Conservation (phyloP, 2,329 filamentous ascomycete genomes). For the Plenodomus biglobosus region DNA sequence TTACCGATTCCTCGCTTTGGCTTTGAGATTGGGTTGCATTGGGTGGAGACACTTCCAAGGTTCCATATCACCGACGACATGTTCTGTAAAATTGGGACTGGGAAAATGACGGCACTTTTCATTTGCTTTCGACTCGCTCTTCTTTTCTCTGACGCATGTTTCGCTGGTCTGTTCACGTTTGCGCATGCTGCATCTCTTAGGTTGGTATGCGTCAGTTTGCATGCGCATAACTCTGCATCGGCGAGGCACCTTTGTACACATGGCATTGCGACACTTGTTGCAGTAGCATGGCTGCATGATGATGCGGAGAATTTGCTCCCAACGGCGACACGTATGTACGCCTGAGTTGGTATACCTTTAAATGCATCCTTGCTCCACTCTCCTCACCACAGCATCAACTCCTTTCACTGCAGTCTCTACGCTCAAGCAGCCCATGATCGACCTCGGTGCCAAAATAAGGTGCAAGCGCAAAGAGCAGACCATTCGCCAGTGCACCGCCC, state of each 20-base stretch:
- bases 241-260: conserved; percentile 26
- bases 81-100: conserved; percentile 9
- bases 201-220: background rate
- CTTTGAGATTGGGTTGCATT: conserved; percentile 19
- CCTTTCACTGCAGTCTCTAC: conserved; percentile 8
- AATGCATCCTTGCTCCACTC: background rate
- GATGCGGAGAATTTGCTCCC: conserved; percentile 14
- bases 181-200: background rate
- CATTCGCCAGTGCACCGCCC: background rate
- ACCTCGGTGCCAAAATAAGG: conserved; percentile 16
- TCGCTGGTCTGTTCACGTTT: background rate
- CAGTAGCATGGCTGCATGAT: conserved; percentile 5
- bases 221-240: conserved; percentile 12
- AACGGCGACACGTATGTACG: conserved; percentile 32
- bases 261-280: conserved; percentile 22
- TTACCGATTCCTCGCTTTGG: conserved; percentile 14
- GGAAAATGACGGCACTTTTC: conserved; percentile 10
- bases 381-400: conserved; percentile 14
- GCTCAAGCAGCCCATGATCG: conserved; percentile 12
- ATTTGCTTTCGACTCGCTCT: conserved; percentile 11
- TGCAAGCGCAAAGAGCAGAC: conserved; percentile 2
- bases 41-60: conserved; percentile 10
- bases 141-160: background rate
- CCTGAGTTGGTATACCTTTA: conserved; percentile 9
- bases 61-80: conserved; percentile 15